A percentile compares a stretch with the other conserved stretches of the same genome.
phyloP scores from a whole-genome alignment of 768 basidiomycete species.

The Tricholoma terreum region DNA sequence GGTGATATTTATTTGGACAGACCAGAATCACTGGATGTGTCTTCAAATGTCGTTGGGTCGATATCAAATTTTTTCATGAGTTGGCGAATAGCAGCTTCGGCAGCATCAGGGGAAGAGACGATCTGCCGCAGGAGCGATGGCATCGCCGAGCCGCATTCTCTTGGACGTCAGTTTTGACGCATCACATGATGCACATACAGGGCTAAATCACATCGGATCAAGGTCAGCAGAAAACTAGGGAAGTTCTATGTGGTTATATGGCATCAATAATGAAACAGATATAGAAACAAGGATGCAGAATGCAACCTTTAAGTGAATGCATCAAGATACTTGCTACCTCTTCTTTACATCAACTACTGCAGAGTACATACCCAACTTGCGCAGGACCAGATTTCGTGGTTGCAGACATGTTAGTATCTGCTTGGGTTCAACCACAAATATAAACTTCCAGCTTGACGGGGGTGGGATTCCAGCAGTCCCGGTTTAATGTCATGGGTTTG shows the following conservation, averaged over 20 bases:
- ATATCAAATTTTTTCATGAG: slow-evolving; percentile 2
- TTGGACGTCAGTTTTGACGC: background rate
- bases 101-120: background rate
- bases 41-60: background rate
- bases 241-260: too few species aligned
- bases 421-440: background rate
- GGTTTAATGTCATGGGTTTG: background rate
- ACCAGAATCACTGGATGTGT: background rate
- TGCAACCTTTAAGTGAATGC: background rate
- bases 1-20: background rate
- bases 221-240: too few species aligned
- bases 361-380: background rate
- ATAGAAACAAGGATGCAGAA: background rate
- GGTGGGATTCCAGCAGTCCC: background rate
- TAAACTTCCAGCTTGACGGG: background rate
- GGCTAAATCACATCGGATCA: too few species aligned
- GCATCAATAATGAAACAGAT: too few species aligned
- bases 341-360: background rate
- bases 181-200: too few species aligned
- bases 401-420: background rate
- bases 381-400: background rate
- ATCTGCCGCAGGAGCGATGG: background rate
- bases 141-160: background rate
- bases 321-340: background rate
- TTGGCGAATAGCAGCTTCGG: background rate